Base-by-base conservation (phyloP, 305 asterid species). In the Fraxinus nigra region DNA sequence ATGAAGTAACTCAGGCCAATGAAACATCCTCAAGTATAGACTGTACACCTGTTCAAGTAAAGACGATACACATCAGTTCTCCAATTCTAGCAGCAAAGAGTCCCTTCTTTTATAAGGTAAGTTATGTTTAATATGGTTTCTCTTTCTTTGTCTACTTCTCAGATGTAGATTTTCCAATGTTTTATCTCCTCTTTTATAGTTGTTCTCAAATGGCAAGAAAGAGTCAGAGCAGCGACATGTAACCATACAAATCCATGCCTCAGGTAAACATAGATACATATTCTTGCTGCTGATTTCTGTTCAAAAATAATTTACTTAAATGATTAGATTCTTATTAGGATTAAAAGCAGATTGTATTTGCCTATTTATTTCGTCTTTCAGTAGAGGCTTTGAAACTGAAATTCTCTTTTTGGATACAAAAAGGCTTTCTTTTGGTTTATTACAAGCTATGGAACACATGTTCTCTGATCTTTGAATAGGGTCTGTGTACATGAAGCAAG, bases 61-160 rank as follows among this genome's bases (percentile, higher is more conserved):
- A 85, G 89, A 91, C 90, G 32, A 48, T 95, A 65, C 93, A 93
- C 88, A 89, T 93, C 72, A 93, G 98, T 89, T 95, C 99, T 77
- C 97, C 97, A 74, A 95, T 95, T 78, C 87, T 95, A 89, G 99
- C 97, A 40, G 98, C 93, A 76, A 91, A 90, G 82, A 95, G 98
- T 80, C 94, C 90, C 7, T 91, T 90, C 77, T 95, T 92, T 84
- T 92, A 90, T 37, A 92, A 93, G 88, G 98, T 91, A 78, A 43
- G 84, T 51, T 34, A 20, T 84, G 38, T 74, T 77, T 20, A 34
- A 73, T 82, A 22, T n/a, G 10, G 28, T 72, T 16, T 80, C 22
- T 79, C 20, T 72, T 33, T 35, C 73, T 26, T 43, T 61, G 32
- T 43, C 37, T 79, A 37, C 61, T 35, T 48, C 79, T 81, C 80